Conservation (phyloP, 192 early-diverging fungal genomes). For the Ambispora gerdemannii region DNA sequence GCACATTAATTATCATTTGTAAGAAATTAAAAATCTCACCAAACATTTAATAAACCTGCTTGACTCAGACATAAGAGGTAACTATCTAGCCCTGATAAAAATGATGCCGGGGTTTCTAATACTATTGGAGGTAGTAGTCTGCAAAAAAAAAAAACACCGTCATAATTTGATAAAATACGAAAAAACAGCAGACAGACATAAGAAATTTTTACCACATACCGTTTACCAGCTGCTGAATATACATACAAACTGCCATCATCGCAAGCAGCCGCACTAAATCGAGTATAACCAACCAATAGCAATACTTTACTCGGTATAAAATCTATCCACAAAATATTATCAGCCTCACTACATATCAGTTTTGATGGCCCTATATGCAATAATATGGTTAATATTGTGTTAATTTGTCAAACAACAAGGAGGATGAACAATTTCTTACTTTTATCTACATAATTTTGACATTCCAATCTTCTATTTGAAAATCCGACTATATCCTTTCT, state of each 20-base stretch:
- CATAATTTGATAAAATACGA: not conserved
- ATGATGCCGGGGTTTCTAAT: slow-evolving; percentile 60
- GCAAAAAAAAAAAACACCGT: not conserved
- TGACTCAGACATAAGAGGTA: slow-evolving; percentile 66
- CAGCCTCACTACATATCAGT: slow-evolving; percentile 49
- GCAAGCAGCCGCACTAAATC: slow-evolving; percentile 60
- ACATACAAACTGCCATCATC: slow-evolving; percentile 64
- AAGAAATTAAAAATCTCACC: slow-evolving; percentile 46
- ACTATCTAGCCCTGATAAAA: slow-evolving; percentile 52
- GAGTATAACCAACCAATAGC: slow-evolving; percentile 55
- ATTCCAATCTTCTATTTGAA: slow-evolving; percentile 33
- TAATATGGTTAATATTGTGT: slow-evolving; percentile 30
- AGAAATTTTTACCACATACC: too few relatives aligned
- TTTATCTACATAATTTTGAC: slow-evolving; percentile 34
- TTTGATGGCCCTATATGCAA: slow-evolving; percentile 24
- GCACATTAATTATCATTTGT: not conserved
- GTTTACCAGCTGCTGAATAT: slow-evolving; percentile 66
- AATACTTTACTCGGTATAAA: slow-evolving; percentile 56
- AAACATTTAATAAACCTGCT: slow-evolving; percentile 61
- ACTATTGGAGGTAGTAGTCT: slow-evolving; percentile 68
- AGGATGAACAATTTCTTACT: not conserved
- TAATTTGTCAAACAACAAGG: slow-evolving; percentile 21
- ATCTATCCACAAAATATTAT: slow-evolving; percentile 55
- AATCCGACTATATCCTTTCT: not conserved
- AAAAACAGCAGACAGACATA: too few relatives aligned